These are phyloP conservation scores for Leccinum aurantiacum DNA, from an alignment of 768 basidiomycete species.

Conservation along the genomic window DNA sequence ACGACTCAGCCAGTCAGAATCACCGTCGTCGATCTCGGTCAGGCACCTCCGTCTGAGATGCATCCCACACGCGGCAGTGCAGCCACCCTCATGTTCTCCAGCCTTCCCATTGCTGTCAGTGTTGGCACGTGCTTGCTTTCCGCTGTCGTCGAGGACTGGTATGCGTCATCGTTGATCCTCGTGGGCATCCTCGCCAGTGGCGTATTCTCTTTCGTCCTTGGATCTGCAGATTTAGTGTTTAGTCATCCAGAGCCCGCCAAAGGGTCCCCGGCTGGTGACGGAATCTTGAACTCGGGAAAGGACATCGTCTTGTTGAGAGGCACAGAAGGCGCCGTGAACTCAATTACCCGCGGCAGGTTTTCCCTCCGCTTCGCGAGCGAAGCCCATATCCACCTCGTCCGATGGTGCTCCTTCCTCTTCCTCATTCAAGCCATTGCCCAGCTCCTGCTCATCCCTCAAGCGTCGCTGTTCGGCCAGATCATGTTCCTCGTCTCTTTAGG, in stretches of 20 bases:
- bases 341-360: conserved; percentile 26
- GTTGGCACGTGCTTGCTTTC: conserved; percentile 21
- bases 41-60: conserved; percentile 12
- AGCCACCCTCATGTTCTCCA: conserved; percentile 12
- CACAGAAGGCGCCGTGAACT: conserved; percentile 28
- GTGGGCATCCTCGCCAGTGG: conserved; percentile 34
- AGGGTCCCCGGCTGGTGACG: conserved; percentile 29
- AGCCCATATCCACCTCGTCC: conserved; percentile 12
- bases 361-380: conserved; percentile 20
- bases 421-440: conserved; percentile 27
- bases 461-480: conserved; percentile 29
- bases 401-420: conserved; percentile 25
- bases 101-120: conserved; percentile 24
- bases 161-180: conserved; percentile 30
- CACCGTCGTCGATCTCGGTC: conserved; percentile 13
- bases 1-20: conserved; percentile 10
- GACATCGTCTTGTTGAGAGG: conserved; percentile 30
- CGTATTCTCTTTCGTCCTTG: conserved; percentile 24
- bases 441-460: conserved; percentile 33
- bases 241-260: conserved; percentile 24
- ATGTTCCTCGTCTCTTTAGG: conserved; percentile 31
- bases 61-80: not conserved
- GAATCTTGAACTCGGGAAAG: conserved; percentile 19
- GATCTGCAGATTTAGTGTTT: conserved; percentile 25
- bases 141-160: conserved; percentile 26